Evolutionary conservation across 2,329 filamentous ascomycete genomes (phyloP), one percentile per base, ranked within the genome.

Genomic region (Alternaria ventricosa): DNA sequence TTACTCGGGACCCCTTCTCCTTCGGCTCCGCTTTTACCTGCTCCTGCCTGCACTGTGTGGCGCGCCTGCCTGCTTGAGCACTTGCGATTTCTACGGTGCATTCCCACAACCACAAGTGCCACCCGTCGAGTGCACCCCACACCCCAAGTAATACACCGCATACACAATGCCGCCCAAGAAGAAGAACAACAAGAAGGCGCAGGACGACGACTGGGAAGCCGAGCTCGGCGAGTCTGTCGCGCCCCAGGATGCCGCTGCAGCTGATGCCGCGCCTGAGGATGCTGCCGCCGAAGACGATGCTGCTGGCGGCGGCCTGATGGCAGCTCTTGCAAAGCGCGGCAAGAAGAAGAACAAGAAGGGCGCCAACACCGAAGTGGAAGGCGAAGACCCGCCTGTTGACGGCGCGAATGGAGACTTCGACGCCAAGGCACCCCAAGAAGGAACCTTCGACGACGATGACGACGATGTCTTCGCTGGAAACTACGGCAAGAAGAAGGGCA

Each of bases 191-290:
- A 96, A 95, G 86, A 90, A 90, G 81, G 90, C 89, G 80, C 88
- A 92, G 78, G 93, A 97, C 77, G 94, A 97, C 78, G 93, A 97
- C 86, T 97, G 95, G 95, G 96, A 98, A 82, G 90, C 92, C 60
- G 94, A 97, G 68, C 86, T 97, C 59, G 94, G 94, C 75, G 95
- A 97, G 84, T 84, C 86, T 65, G 86, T 89, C 75, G 87, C 88
- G 68, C 89, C 91, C 8, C 84, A 86, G 58, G 83, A 87, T 64
- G 82, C 82, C 44, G 83, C 82, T 55, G 83, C 66, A 50, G 64
- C 68, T 53, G 75, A 72, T 53, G 46, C 71, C 61, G 67, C 70
- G 46, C 57, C 69, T 23, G 73, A 76, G 12, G 71, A 77, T 51
- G 68, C 72, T 50, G 71, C 72, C 27, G 83, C 84, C 57, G 84